These are phyloP conservation scores for Curvularia eragrostidis DNA, from an alignment of 2,329 filamentous ascomycete genomes.

Conservation along the genomic window DNA sequence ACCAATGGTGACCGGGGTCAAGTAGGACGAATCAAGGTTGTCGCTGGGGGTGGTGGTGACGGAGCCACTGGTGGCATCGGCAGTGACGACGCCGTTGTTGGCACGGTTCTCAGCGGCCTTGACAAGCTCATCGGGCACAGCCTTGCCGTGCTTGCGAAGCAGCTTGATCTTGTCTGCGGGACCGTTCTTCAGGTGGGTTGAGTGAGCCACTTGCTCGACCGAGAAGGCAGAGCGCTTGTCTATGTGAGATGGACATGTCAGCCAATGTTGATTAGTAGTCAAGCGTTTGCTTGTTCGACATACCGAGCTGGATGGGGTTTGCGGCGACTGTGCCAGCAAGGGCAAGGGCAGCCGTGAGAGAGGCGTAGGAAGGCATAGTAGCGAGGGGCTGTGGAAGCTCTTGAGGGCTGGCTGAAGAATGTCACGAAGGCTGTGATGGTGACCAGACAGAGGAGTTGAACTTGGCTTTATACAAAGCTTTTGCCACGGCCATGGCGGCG, in stretches of 20 bases:
- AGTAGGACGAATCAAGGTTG: slow-evolving; percentile 42
- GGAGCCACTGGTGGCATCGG: slow-evolving; percentile 36
- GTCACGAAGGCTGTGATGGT: slow-evolving; percentile 19
- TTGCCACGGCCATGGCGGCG: slow-evolving; percentile 20
- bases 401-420: slow-evolving; percentile 13
- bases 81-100: slow-evolving; percentile 17
- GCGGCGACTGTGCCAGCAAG: slow-evolving; percentile 35
- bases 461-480: slow-evolving; percentile 41
- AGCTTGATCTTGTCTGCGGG: slow-evolving; percentile 49
- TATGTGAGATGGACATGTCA: slow-evolving; percentile 1
- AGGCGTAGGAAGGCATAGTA: slow-evolving; percentile 44
- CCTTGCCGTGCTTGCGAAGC: slow-evolving; percentile 49
- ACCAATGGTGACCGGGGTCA: slow-evolving; percentile 66
- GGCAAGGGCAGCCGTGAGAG: slow-evolving; percentile 43
- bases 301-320: slow-evolving; percentile 36
- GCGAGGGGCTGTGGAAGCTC: slow-evolving; percentile 19
- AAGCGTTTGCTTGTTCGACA: background rate
- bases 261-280: background rate
- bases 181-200: slow-evolving; percentile 48
- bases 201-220: slow-evolving; percentile 35
- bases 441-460: slow-evolving; percentile 24
- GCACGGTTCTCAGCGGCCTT: slow-evolving; percentile 45
- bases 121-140: slow-evolving; percentile 37
- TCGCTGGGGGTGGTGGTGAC: slow-evolving; percentile 52
- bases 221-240: slow-evolving; percentile 41